Evolutionary conservation across 2,329 filamentous ascomycete genomes (phyloP), one percentile per base, ranked within the genome.

Genomic region (Fusarium denticulatum): DNA sequence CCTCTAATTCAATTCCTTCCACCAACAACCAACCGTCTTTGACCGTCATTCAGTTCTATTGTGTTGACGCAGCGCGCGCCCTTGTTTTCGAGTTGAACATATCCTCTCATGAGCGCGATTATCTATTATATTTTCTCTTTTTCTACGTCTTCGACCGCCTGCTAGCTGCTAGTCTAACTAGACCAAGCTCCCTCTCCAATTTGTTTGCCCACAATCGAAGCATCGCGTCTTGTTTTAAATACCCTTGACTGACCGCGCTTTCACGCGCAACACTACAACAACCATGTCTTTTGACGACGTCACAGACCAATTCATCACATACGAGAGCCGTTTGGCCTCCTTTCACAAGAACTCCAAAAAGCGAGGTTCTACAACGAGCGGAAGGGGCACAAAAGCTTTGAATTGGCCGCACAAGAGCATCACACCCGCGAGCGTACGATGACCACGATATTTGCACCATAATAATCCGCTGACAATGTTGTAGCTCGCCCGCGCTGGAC

Each of bases 401-500:
- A 85, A 88, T 81, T 99, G 96, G 96, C 95, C 96, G 28, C 94
- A 97, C 81, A 80, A 80, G 64, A 76, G 79, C 60, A 83, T 82
- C 47, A 69, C 76, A 39, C 76, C 79, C 15, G 78, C 77, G 50
- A 82, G 80, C 63, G 79, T 81, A 78, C 61, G 62, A 24, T n/a
- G n/a, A 36, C 16, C 24, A 36, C 30, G 57, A 55, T 20, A 40
- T 69, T 58, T 36, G 72, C 53, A 37, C 52, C 14, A 32, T 42
- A 50, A 40, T 34, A 60, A 18, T 15, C 45, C 67, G 61, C 74
- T 81, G 59, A 83, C 75, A n/a, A 11, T 37, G 46, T 53, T 53
- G 49, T 80, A 97, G 93, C 91, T 99, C 77, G 96, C 96, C 9
- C 91, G 90, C 79, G 96, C 96, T 64, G 96, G 96, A 42, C 97